Evolutionary conservation across 2,329 filamentous ascomycete genomes (phyloP), one percentile per base, ranked within the genome.

Genomic region (Akanthomyces dipterigenus): DNA sequence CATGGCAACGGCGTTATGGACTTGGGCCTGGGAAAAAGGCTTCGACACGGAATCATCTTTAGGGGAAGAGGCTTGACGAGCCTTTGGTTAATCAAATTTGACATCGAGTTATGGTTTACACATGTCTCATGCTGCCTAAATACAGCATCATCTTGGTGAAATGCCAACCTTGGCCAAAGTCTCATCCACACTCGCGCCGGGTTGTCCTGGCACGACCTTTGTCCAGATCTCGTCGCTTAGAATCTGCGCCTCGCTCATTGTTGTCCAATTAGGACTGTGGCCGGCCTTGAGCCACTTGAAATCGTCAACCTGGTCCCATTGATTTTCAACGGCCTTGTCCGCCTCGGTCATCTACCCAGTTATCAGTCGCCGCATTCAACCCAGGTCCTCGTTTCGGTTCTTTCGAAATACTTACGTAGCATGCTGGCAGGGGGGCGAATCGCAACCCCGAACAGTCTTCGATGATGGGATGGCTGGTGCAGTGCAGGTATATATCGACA

Each of bases 281-380:
- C 90, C 91, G 18, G 84, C 81, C 73, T 93, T 96, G 65, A 97
- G 82, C 95, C 95, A 98, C 76, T 96, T 96, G 80, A 99, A 99
- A 73, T 99, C 95, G 72, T 98, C 91, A 18, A 98, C 90, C 69
- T 95, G 86, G 67, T 93, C 83, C 91, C 91, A 99, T 68, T 89
- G 84, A 71, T 96, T 93, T 62, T 75, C 75, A 3, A 70, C 65
- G 6, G 64, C 50, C 42, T 67, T 55, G n/a, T 75, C 73, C 5
- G 69, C 68, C 34, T 71, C 68, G 7, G 65, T 69, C 46, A 64
- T 62, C 69, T 72, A 53, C 53, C 65, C 31, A 28, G 12, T 20
- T 3, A 42, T 28, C 16, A 53, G 63, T 65, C n/a, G 20, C 31
- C 7, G 40, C 18, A 31, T 24, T 22, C 20, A 18, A 2, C 8